Base-by-base conservation (phyloP, 2,329 filamentous ascomycete species). In the Coccinonectria pachysandricola region DNA sequence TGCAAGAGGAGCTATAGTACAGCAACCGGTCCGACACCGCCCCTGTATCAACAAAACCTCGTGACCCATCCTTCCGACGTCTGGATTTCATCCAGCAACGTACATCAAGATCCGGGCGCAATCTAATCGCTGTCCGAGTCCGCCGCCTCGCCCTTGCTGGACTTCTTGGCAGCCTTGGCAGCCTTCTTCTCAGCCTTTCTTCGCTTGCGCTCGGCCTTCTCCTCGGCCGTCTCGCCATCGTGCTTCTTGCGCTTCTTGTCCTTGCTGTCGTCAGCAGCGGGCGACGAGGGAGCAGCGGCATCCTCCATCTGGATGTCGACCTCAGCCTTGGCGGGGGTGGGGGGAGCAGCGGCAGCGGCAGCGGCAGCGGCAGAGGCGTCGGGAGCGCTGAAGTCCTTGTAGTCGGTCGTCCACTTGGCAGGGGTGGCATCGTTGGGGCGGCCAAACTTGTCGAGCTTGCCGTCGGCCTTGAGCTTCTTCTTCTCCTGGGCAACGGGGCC, bases 391-490 rank as follows among this genome's bases (percentile, higher is more conserved):
- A 77, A 94, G 64, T 96, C 91, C 61, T 86, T 88, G 71, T 98
- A 98, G 42, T 83, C 81, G 19, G 72, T 62, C 45, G 82, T 86
- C 91, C 91, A 98, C 62, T 91, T 84, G 46, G 86, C 76, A 14
- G 91, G 91, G 5, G 91, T 98, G 39, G 78, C 75, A 56, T 95
- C 88, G 59, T 96, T 98, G 46, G 82, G 60, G 32, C 87, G 79
- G 43, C 91, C 91, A 48, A 76, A 96, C 78, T 98, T 98, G 68
- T 98, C 91, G 34, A 98, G 79, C 65, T 95, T 94, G 59, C 91
- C 91, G 44, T 85, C 82, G 27, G 87, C 84, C 76, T 96, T 96
- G 68, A 98, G 77, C 75, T 96, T 95, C 81, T 98, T 98, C 78
- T 98, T 98, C 71, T 96, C 86, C 24, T 80, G 64, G 25, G 91